Conservation (phyloP, 257 asterid genomes). For the Solanum stenotomum region DNA sequence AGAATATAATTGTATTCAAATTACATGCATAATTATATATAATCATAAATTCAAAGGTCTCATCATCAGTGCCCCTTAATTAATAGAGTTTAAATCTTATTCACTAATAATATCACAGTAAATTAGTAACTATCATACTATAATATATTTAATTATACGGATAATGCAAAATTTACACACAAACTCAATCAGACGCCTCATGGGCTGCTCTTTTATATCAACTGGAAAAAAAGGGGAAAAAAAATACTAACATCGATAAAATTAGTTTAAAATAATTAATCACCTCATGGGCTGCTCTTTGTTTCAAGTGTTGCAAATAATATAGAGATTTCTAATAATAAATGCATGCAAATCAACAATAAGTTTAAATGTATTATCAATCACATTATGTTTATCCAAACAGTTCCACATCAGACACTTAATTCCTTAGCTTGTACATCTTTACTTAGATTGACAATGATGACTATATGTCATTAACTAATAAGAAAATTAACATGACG, state of each 20-base stretch:
- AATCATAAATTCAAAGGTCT: neutral
- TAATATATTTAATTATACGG: neutral
- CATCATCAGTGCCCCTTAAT: neutral
- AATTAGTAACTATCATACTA: neutral
- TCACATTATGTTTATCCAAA: neutral
- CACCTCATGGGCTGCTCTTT: neutral
- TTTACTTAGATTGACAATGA: neutral
- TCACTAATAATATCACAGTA: neutral
- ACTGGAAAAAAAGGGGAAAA: neutral
- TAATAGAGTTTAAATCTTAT: neutral
- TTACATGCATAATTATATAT: neutral
- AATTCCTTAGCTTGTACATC: neutral
- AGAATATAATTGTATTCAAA: neutral
- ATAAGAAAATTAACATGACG: too few relatives aligned
- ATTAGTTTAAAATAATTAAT: neutral
- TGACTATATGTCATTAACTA: too few relatives aligned
- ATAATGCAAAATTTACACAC: neutral
- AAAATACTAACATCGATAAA: neutral
- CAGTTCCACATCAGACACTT: neutral
- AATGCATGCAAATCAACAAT: neutral
- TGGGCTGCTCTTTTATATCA: neutral
- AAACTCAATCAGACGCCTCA: neutral
- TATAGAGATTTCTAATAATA: neutral
- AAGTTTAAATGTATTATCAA: neutral
- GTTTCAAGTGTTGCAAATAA: neutral